phyloP scores from a whole-genome alignment of 371 early-diverging fungal genomes.

The Syncephalastrum monosporum region DNA sequence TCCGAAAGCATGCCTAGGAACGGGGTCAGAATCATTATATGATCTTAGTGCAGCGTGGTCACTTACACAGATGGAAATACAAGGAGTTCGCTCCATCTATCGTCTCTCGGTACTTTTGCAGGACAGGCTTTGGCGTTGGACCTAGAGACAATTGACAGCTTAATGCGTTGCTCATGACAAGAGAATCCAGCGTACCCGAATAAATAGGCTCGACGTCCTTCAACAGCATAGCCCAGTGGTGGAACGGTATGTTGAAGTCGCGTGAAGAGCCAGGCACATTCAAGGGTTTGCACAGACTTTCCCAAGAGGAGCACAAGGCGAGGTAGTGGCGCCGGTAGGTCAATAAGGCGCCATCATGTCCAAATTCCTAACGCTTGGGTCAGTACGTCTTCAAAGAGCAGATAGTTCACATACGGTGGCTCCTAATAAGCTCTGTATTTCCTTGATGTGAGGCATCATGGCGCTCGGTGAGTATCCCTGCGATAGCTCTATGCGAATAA shows the following conservation, averaged over 20 bases:
- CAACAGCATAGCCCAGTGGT: conserved; percentile 58
- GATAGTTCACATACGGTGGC: too few relatives aligned
- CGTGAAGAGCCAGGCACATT: conserved; percentile 21
- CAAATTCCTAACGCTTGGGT: conserved; percentile 21
- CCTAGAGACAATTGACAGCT: conserved; percentile 2
- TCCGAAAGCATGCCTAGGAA: conserved; percentile 43
- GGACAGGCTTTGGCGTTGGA: conserved; percentile 15
- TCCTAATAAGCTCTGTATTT: too few relatives aligned
- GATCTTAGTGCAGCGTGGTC: background rate
- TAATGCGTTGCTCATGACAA: background rate
- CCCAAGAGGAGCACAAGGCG: conserved; percentile 58
- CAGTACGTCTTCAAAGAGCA: too few relatives aligned
- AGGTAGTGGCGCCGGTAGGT: conserved; percentile 52
- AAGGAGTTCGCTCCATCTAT: conserved; percentile 41
- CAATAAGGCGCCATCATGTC: conserved; percentile 37
- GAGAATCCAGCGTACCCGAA: conserved; percentile 9
- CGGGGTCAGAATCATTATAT: background rate
- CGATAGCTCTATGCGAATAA: too few relatives aligned
- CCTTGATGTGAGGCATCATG: too few relatives aligned
- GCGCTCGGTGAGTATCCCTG: too few relatives aligned
- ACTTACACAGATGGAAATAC: conserved; percentile 38
- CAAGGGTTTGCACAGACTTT: conserved; percentile 51
- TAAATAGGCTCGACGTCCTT: conserved; percentile 25
- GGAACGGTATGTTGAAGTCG: conserved; percentile 51
- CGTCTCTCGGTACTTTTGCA: conserved; percentile 15